A percentile compares a stretch with the other conserved stretches of the same genome.
Evolutionary conservation across 345 rosid species (phyloP).

Genomic region (Crucihimalaya himalaica): DNA sequence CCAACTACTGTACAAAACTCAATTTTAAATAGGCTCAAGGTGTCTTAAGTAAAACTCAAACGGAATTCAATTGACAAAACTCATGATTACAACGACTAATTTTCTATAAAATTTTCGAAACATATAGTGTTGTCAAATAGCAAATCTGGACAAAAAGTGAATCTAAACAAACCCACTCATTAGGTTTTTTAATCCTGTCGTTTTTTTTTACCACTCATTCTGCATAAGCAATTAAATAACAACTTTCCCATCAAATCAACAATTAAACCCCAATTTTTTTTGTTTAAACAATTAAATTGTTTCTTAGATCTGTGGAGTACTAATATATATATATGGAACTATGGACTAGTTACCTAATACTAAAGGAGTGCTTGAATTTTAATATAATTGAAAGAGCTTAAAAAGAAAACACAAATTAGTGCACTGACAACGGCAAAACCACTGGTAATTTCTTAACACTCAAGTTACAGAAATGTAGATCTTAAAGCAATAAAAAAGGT

Average conservation of each 20-base stretch:
- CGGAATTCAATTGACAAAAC: background rate
- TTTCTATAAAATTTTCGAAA: background rate
- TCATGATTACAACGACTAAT: background rate
- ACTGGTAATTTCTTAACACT: constrained; percentile 25
- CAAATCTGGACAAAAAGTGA: background rate
- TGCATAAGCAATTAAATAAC: background rate
- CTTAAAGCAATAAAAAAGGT: constrained; percentile 6
- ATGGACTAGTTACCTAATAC: background rate
- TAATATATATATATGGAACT: background rate
- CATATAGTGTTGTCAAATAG: background rate
- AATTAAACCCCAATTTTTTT: background rate
- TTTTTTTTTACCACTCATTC: background rate
- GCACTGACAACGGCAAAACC: constrained; percentile 32
- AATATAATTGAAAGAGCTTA: background rate
- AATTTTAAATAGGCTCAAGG: background rate
- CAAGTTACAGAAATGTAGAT: background rate
- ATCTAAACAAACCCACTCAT: constrained; percentile 9
- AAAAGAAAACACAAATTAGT: constrained; percentile 16
- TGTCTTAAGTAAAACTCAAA: background rate
- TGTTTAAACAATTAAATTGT: background rate
- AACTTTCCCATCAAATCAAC: background rate
- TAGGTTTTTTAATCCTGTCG: background rate
- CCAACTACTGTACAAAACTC: background rate
- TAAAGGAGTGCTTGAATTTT: constrained; percentile 1
- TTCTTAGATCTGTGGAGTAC: background rate